Base-by-base conservation (phyloP, 495 filamentous ascomycete genomes). In the Xylaria nigripes region DNA sequence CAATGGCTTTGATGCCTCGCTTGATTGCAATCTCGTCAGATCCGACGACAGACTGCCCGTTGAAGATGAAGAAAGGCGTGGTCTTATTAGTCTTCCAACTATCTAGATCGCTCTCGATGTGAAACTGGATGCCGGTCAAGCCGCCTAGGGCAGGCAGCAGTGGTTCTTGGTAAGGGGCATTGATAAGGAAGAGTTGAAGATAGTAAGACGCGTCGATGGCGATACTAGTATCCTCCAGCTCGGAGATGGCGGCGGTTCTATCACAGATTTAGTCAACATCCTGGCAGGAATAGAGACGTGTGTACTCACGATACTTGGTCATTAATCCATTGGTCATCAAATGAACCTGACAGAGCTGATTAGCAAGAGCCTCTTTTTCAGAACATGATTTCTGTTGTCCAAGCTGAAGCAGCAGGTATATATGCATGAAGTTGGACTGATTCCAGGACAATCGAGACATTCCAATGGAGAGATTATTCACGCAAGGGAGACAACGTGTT, bases 181-280 rank as follows among this genome's bases (percentile, higher is more conserved):
- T 77, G 64, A 81, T 77, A 62, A 92, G 80, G 49, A 93, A 76
- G 8, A 82, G 82, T 59, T 82, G 76, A 49, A 97, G 80, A 71
- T 92, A 99, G 70, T 93, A 83, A 24, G 86, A 82, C 32, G 90
- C 93, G 74, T 99, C 94, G 59, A 99, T 85, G 58, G 84, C 90
- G 58, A 96, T 76, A 22, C 83, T 76, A 36, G 79, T 76, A 58
- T 82, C 86, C 63, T 86, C 83, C 54, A 96, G 75, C 43, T 75
- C 71, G 43, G 63, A 55, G 45, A 75, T 34, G 2, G 62, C 45
- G 44, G 71, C 62, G 24, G 64, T 58, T 38, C 73, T 77, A 54
- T 5, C 32, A 41, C 18, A 34, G 8, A 61, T 10, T 51, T n/a
- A 30, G 13, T 21, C 36, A 22, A 24, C 42, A 7, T 38, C 1